These are phyloP conservation scores for Phialophora expanda DNA, from an alignment of 2,329 filamentous ascomycete genomes.

Conservation along the genomic window DNA sequence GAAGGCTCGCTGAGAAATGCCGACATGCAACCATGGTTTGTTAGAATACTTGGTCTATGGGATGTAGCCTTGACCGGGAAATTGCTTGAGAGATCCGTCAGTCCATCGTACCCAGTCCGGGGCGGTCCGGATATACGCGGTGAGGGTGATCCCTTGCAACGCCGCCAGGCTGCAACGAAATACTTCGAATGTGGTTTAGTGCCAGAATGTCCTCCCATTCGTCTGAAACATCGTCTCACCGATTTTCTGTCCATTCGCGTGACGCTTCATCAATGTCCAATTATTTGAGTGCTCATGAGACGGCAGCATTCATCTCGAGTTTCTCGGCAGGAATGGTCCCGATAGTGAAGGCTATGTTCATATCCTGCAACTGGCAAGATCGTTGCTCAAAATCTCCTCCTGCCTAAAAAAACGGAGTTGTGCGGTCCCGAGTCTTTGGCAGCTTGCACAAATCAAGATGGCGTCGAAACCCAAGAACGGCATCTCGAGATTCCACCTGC, in stretches of 20 bases:
- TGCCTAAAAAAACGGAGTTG: constrained; percentile 15
- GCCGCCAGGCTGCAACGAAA: no score
- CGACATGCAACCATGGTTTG: not conserved
- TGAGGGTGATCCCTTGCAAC: no score
- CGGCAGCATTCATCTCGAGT: not conserved
- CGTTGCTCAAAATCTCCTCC: not conserved
- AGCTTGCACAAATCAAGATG: constrained; percentile 8
- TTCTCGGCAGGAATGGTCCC: not conserved
- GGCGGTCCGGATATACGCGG: not conserved
- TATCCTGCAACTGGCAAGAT: not conserved
- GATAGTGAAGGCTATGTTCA: constrained; percentile 3
- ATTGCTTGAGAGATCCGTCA: not conserved
- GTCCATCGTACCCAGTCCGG: not conserved
- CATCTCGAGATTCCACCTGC: constrained; percentile 5
- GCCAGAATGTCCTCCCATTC: not conserved
- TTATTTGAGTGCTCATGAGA: not conserved
- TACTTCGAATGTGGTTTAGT: not conserved
- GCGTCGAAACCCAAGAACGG: not conserved
- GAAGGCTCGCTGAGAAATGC: not conserved
- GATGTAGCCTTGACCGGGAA: not conserved
- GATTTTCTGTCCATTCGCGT: not conserved
- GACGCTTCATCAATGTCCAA: not conserved
- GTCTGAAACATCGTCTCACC: not conserved
- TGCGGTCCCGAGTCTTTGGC: not conserved
- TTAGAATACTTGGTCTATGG: not conserved